Evolutionary conservation across 2,329 filamentous ascomycete species (phyloP).

Genomic region (Raffaelea ambrosiae): DNA sequence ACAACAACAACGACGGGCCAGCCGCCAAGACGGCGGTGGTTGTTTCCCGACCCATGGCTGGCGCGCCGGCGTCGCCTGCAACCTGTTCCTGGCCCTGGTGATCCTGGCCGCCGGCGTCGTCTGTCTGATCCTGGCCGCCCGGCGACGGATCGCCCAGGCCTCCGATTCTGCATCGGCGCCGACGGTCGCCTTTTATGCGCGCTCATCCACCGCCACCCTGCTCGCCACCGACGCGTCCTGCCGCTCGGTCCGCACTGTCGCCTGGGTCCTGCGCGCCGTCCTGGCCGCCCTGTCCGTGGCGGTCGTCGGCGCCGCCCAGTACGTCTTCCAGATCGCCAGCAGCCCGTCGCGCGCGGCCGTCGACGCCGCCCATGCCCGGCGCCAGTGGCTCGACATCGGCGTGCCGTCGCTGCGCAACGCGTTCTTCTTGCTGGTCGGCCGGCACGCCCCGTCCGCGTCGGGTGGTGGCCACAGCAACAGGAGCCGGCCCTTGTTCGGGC

Average conservation of each 20-base stretch:
- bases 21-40: not conserved
- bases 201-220: slow-evolving; percentile 7
- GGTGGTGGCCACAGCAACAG: not conserved
- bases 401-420: slow-evolving; percentile 44
- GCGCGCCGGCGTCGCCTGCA: slow-evolving; percentile 38
- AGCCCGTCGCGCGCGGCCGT: slow-evolving; percentile 44
- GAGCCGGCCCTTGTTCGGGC: not conserved
- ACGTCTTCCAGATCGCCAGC: slow-evolving; percentile 43
- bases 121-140: slow-evolving; percentile 23
- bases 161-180: slow-evolving; percentile 15
- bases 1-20: not conserved
- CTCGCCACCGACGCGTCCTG: slow-evolving; percentile 30
- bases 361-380: slow-evolving; percentile 33
- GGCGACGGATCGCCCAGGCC: slow-evolving; percentile 13
- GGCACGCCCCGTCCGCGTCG: too few relatives aligned
- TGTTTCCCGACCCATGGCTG: slow-evolving; percentile 29
- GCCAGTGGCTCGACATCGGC: slow-evolving; percentile 44
- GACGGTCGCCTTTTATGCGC: slow-evolving; percentile 21
- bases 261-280: slow-evolving; percentile 32
- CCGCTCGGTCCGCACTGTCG: slow-evolving; percentile 23
- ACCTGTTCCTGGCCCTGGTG: slow-evolving; percentile 30
- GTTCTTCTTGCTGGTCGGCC: slow-evolving; percentile 24
- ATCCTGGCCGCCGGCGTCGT: slow-evolving; percentile 28
- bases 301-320: slow-evolving; percentile 41
- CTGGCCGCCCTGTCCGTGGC: slow-evolving; percentile 35